Conservation (phyloP, 225 moss, liverwort and hornwort genomes). For the Marchantia paleacea region DNA sequence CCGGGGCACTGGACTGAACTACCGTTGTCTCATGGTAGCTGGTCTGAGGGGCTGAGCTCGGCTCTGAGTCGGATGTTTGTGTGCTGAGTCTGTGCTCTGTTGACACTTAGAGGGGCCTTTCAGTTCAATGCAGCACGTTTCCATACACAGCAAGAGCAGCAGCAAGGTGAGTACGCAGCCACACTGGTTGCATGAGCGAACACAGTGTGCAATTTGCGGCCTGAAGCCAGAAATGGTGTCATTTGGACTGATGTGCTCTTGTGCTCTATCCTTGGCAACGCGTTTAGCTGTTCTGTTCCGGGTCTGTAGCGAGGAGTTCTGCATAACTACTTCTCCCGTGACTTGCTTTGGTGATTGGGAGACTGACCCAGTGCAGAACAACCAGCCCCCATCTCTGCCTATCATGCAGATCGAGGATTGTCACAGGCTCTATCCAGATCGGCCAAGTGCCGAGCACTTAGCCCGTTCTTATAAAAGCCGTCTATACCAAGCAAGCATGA, state of each 20-base stretch:
- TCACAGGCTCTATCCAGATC: background rate
- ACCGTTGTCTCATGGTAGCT: background rate
- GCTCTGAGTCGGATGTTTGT: too few relatives aligned
- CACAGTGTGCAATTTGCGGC: background rate
- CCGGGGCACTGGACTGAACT: background rate
- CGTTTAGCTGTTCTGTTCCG: background rate
- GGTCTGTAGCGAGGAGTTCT: too few relatives aligned
- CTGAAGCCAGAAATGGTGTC: background rate
- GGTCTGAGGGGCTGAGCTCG: too few relatives aligned
- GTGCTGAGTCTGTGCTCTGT: background rate
- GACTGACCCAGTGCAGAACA: too few relatives aligned
- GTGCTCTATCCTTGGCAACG: background rate
- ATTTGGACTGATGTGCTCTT: background rate
- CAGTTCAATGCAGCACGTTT: background rate
- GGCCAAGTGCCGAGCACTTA: background rate
- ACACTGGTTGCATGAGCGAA: background rate
- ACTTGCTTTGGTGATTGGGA: too few relatives aligned
- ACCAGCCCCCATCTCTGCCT: too few relatives aligned
- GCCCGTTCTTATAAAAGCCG: background rate
- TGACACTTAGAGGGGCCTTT: background rate
- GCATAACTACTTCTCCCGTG: too few relatives aligned
- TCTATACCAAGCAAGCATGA: background rate
- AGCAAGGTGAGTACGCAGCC: background rate
- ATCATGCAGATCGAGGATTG: background rate
- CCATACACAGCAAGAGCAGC: background rate